phyloP scores from a whole-genome alignment of 768 basidiomycete genomes.

The Phlebiopsis gigantea region DNA sequence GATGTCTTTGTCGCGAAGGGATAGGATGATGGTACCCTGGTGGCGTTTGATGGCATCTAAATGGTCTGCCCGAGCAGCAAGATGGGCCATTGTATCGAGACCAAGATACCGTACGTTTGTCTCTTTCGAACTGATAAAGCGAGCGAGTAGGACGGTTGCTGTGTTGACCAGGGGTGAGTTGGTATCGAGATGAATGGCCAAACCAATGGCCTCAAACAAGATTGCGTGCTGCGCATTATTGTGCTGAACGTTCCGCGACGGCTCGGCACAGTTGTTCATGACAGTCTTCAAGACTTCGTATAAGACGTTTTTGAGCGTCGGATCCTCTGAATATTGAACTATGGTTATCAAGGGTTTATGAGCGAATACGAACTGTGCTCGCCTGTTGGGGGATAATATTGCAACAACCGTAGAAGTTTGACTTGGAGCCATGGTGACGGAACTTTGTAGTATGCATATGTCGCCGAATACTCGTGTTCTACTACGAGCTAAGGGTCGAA shows the following conservation, averaged over 20 bases:
- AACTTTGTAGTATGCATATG: slow-evolving; percentile 96
- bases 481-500: slow-evolving; percentile 66
- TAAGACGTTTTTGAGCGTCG: slow-evolving; percentile 68
- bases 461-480: slow-evolving; percentile 80
- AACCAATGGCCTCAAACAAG: slow-evolving; percentile 95
- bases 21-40: slow-evolving; percentile 91
- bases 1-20: slow-evolving; percentile 94
- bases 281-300: slow-evolving; percentile 83
- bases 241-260: slow-evolving; percentile 92
- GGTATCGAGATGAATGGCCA: slow-evolving; percentile 93
- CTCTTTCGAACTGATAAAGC: slow-evolving; percentile 96
- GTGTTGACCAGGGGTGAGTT: slow-evolving; percentile 83
- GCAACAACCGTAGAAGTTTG: slow-evolving; percentile 85
- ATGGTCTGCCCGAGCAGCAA: slow-evolving; percentile 90
- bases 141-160: slow-evolving; percentile 86
- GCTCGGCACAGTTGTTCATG: slow-evolving; percentile 88
- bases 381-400: slow-evolving; percentile 97
- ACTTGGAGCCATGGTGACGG: slow-evolving; percentile 98
- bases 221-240: slow-evolving; percentile 98
- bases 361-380: slow-evolving; percentile 18
- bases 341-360: background rate
- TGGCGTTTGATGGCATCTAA: slow-evolving; percentile 92
- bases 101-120: slow-evolving; percentile 98
- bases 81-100: slow-evolving; percentile 96
- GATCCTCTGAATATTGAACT: slow-evolving; percentile 57